Evolutionary conservation across 2,329 filamentous ascomycete species (phyloP).

Genomic region (Fusarium brevicatenulatum): DNA sequence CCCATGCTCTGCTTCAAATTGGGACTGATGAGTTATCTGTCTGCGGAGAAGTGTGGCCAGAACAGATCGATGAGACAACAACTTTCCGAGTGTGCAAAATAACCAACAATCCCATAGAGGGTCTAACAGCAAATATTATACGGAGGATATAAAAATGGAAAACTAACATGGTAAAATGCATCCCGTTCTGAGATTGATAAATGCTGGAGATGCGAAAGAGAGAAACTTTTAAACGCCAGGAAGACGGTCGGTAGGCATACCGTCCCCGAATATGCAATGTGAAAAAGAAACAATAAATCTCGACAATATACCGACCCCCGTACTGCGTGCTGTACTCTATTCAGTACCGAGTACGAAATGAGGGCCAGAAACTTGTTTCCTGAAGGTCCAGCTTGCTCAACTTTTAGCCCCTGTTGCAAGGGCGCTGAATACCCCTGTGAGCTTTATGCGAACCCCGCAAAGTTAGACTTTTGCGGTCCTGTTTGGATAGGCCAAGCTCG

Average conservation of each 20-base stretch:
- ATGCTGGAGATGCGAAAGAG: slow-evolving; percentile 32
- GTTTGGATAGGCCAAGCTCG: slow-evolving; percentile 30
- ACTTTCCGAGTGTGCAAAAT: neutral
- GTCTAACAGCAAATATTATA: neutral
- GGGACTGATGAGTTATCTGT: slow-evolving; percentile 7
- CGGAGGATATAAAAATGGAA: neutral
- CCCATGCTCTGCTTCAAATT: slow-evolving; percentile 15
- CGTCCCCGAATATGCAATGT: slow-evolving; percentile 25
- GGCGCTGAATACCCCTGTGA: slow-evolving; percentile 37
- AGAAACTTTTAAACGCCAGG: slow-evolving; percentile 44
- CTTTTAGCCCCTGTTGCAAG: neutral
- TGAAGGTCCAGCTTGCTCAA: slow-evolving; percentile 7
- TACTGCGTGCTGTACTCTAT: slow-evolving; percentile 36
- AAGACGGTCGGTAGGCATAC: slow-evolving; percentile 3
- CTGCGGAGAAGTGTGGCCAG: neutral
- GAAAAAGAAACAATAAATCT: slow-evolving; percentile 16
- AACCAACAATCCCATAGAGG: slow-evolving; percentile 2
- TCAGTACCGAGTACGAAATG: slow-evolving; percentile 24
- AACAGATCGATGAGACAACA: slow-evolving; percentile 4
- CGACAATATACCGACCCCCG: slow-evolving; percentile 12
- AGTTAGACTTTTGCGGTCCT: slow-evolving; percentile 37
- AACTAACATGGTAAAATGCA: slow-evolving; percentile 32
- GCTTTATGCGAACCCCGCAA: slow-evolving; percentile 37
- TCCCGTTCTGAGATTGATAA: slow-evolving; percentile 20
- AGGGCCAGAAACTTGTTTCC: slow-evolving; percentile 15